phyloP scores from a whole-genome alignment of 257 asterid species.

The Przewalskia tangutica region DNA sequence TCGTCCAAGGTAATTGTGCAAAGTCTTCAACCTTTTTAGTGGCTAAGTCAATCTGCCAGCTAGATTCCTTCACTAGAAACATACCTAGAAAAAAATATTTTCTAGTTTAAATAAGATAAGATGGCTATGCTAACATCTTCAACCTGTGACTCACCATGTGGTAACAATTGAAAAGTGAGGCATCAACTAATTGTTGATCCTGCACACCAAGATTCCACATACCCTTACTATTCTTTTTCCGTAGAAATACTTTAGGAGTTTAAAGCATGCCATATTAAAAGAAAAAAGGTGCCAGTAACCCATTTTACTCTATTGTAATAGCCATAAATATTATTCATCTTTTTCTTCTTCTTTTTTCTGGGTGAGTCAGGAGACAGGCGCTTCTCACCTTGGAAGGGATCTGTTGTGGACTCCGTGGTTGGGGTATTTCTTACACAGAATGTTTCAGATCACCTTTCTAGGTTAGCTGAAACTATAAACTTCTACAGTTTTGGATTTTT shows the following conservation, averaged over 20 bases:
- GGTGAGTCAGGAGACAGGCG: slow-evolving; percentile 40
- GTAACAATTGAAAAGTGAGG: neutral
- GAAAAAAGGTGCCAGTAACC: neutral
- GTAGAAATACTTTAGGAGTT: neutral
- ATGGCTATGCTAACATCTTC: neutral
- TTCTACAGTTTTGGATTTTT: neutral
- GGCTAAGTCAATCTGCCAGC: neutral
- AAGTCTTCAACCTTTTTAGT: neutral
- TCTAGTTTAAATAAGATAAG: neutral
- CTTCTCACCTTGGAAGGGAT: slow-evolving; percentile 51
- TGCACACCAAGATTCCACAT: neutral
- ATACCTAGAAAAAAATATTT: neutral
- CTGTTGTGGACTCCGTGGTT: slow-evolving; percentile 44
- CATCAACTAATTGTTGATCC: neutral
- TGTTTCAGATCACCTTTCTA: slow-evolving; percentile 51
- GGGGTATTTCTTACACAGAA: slow-evolving; percentile 53
- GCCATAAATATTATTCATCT: neutral
- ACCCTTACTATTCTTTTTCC: neutral
- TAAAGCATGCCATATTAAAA: neutral
- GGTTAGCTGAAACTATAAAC: slow-evolving; percentile 22
- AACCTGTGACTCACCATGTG: neutral
- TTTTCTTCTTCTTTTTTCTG: neutral
- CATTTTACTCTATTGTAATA: neutral
- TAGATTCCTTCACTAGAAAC: neutral
- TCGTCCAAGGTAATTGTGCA: slow-evolving; percentile 35